A percentile compares a stretch with the other conserved stretches of the same genome.
Conservation (phyloP, 441 rosid genomes). For the Populus hybrid region DNA sequence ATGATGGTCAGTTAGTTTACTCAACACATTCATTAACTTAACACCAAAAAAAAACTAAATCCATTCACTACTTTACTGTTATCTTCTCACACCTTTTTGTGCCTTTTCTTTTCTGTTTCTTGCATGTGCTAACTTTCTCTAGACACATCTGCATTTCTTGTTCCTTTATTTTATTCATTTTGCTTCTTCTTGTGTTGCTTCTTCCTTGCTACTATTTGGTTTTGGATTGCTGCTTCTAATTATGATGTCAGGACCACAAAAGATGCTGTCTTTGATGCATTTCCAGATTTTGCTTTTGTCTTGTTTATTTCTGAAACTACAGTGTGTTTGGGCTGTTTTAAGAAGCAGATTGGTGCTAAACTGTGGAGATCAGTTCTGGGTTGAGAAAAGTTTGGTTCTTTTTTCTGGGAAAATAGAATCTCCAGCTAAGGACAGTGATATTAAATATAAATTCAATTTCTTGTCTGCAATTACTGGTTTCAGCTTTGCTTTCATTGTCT, state of each 20-base stretch:
- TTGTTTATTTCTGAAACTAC: neutral
- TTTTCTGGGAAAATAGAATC: neutral
- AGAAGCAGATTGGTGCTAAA: neutral
- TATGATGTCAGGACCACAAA: neutral
- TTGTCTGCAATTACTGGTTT: neutral
- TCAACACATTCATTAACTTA: neutral
- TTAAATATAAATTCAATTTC: neutral
- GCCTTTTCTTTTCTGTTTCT: slow-evolving; percentile 14
- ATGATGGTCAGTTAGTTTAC: slow-evolving; percentile 60
- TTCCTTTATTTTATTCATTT: neutral
- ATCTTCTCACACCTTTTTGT: neutral
- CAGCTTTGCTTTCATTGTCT: neutral
- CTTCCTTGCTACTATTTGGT: slow-evolving; percentile 18
- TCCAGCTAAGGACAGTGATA: neutral
- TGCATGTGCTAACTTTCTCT: slow-evolving; percentile 25
- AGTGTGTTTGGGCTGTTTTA: slow-evolving; percentile 11
- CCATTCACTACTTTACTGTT: neutral
- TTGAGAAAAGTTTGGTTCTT: too few relatives aligned
- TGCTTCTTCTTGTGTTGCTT: slow-evolving; percentile 8
- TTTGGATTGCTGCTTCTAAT: neutral
- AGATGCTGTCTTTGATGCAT: slow-evolving; percentile 17
- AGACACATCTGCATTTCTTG: slow-evolving; percentile 30
- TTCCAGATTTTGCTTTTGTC: slow-evolving; percentile 11
- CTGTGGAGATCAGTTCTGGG: slow-evolving; percentile 14
- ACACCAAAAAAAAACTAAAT: too few relatives aligned